Evolutionary conservation across 2,329 filamentous ascomycete genomes (phyloP), one percentile per base, ranked within the genome.

Genomic region (Apiospora phragmitis): DNA sequence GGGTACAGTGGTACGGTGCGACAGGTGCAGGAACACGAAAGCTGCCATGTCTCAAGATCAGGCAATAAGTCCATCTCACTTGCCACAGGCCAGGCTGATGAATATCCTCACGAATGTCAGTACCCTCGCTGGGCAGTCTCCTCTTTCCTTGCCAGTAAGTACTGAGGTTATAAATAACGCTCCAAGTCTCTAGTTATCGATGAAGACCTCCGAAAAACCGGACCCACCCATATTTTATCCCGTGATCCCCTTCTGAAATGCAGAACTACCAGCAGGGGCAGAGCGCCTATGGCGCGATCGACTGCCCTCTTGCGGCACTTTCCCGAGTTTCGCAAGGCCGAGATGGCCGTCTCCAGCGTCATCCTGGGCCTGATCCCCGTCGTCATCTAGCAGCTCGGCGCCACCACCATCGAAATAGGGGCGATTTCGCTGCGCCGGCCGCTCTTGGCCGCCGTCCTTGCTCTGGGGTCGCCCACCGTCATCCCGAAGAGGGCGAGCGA

Each of bases 351-450:
- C 29, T 72, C 70, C n/a, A 69, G 70, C 38, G 74, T 76, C 45
- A 43, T 76, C 38, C 71, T 75, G 18, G 74, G 74, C n/a, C 72
- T 76, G 0, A 70, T 75, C 9, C 75, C 75, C 3, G 73, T 72
- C 5, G 73, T 76, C n/a, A 42, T 76, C 14, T 70, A 72, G 51
- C 69, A 51, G 18, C 71, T 76, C 43, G 75, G 75, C 6, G 72
- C 69, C 67, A 70, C 73, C 8, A 71, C 74, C n/a, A 70, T 67
- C n/a, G 73, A 75, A 51, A 75, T 73, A 2, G 71, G 71, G 65
- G 69, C 73, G 14, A 69, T 76, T 5, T 70, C 69, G 3, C 49
- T 75, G 3, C 69, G 72, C 5, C 71, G 72, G 12, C 75, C 75
- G 0, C 1, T 73, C 0, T 67, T 76, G 5, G 73, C 74, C 6